Percentiles rank a stretch among this genome's conserved stretches.
Evolutionary conservation across 108 stramenopile genomes (phyloP).

Genomic region (Epipyxis sp.): DNA sequence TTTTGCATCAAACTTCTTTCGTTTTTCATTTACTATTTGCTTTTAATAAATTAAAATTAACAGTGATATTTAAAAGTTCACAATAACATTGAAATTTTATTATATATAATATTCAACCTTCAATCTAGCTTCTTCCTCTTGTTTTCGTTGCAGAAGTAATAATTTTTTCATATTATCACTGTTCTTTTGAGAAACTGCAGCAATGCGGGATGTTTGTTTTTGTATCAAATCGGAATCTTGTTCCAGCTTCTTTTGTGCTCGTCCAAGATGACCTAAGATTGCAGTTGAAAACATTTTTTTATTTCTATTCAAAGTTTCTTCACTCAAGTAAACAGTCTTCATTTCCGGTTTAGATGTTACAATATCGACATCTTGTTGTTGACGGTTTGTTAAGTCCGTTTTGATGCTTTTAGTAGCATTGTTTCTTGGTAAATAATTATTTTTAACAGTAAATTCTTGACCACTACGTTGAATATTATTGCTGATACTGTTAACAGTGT

Average conservation of each 20-base stretch:
- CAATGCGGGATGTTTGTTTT: conserved; percentile 1
- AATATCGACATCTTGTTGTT: background rate
- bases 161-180: too few species aligned
- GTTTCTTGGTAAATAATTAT: too few species aligned
- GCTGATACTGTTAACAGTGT: too few species aligned
- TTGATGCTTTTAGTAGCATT: too few species aligned
- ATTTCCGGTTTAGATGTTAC: background rate
- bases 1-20: too few species aligned
- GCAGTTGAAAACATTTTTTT: background rate
- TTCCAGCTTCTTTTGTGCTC: background rate
- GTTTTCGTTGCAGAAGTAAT: background rate
- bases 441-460: too few species aligned
- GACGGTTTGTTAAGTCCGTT: too few species aligned
- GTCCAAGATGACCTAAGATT: background rate
- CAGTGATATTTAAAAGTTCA: background rate
- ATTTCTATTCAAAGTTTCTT: background rate
- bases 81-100: background rate
- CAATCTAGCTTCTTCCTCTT: background rate
- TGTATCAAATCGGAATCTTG: background rate
- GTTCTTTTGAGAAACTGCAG: too few species aligned
- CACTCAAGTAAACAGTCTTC: background rate
- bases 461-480: too few species aligned
- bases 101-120: background rate
- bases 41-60: background rate
- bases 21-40: background rate